Base-by-base conservation (phyloP, 768 basidiomycete species). In the Hypsizygus marmoreus region DNA sequence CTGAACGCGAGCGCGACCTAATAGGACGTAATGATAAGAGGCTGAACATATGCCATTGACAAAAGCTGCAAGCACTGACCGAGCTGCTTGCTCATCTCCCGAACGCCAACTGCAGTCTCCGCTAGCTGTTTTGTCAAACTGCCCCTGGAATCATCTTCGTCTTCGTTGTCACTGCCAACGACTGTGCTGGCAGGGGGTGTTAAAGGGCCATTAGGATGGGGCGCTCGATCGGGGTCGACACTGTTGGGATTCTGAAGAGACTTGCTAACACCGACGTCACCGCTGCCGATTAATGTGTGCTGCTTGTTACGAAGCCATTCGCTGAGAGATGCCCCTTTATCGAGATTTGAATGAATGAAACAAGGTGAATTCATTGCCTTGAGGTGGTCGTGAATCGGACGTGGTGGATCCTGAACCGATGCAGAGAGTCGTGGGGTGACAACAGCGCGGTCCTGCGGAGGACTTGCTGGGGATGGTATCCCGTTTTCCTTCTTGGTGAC, bases 11-110 rank as follows among this genome's bases (percentile, higher is more conserved):
- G 95, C 93, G 44, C 95, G 88, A 42, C 95, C 95, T 97, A 58
- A 26, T 35, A 23, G 28, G 17, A 52, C 41, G 40, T 46, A 22
- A 39, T 30, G 39, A 32, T n/a, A n/a, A 38, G 38, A 41, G 26
- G 38, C 30, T 24, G 32, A 42, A 33, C 50, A 20, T 12, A 40
- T 32, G 26, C 37, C n/a, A 31, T 48, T 16, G 16, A 40, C 33
- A 30, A 12, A 22, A 43, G 32, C 13, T 28, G 42, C 32, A 37
- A 51, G 26, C 22, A 70, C 77, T 60, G 56, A 92, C 95, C 97
- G 13, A 99, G 84, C 65, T 95, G 91, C 67, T 95, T 95, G 81
- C 93, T 95, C 93, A 97, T 95, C 69, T 99, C 97, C 37, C 97
- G 80, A 9, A 99, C 97, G 29, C 93, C 89, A 10, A 93, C 91